Evolutionary conservation across 139 green algal species (phyloP).

Genomic region (Asterochloris sp.): DNA sequence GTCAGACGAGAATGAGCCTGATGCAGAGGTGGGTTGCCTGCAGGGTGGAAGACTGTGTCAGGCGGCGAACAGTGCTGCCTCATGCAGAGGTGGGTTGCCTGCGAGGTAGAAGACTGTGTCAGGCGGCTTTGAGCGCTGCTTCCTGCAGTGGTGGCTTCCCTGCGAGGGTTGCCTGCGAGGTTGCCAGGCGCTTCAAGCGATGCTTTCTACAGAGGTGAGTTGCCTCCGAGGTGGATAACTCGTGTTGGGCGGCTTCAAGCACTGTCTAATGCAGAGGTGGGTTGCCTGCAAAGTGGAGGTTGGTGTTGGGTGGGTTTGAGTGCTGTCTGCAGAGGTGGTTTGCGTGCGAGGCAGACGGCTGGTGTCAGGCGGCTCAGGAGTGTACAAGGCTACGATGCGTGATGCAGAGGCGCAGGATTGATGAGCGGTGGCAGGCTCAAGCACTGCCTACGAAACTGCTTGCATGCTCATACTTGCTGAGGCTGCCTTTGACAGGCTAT

Average conservation of each 20-base stretch:
- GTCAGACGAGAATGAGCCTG: not conserved
- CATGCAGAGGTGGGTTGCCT: not conserved
- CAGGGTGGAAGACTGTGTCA: not conserved
- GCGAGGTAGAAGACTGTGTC: not conserved
- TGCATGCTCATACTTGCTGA: no score
- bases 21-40: not conserved
- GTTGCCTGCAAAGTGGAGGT: not conserved
- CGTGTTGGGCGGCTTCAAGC: no score
- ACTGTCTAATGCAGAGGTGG: not conserved
- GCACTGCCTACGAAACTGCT: not conserved
- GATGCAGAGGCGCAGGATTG: not conserved
- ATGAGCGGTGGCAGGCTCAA: slow-evolving; percentile 11
- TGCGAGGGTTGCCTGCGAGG: no score
- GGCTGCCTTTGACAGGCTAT: no score
- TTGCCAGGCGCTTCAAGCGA: not conserved
- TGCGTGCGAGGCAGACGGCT: not conserved
- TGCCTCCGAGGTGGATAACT: no score
- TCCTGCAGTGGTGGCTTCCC: not conserved
- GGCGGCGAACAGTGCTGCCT: not conserved
- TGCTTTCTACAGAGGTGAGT: not conserved
- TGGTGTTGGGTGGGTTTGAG: not conserved
- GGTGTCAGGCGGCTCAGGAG: not conserved
- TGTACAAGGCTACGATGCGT: not conserved
- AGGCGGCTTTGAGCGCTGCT: not conserved
- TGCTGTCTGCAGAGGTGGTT: not conserved